Evolutionary conservation across 2,329 filamentous ascomycete genomes (phyloP), one percentile per base, ranked within the genome.

Genomic region (Aspergillus fischeri): DNA sequence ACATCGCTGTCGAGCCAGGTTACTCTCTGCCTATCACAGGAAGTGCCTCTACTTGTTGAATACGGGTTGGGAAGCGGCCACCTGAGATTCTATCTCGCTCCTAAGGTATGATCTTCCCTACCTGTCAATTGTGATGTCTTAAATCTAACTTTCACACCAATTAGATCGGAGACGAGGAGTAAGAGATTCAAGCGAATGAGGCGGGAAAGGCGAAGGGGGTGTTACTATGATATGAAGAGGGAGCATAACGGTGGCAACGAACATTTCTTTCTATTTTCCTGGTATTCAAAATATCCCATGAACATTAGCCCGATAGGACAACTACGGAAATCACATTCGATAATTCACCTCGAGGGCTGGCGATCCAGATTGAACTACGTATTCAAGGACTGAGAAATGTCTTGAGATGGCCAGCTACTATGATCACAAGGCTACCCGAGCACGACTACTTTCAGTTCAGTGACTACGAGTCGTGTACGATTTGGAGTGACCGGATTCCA

Each of bases 31-130:
- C 84, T 99, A 66, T 97, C 93, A 53, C 92, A 92, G 77, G 94
- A 99, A 78, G 93, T 99, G 52, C 94, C 94, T 28, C 86, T 99
- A 65, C 82, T 97, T 67, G 94, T 99, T 48, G 94, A 99, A 81
- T 99, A 97, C 77, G 81, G 80, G 55, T 78, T 97, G 60, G 82
- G 90, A 64, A 91, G 86, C 80, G 94, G 91, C 76, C 94, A 94
- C 77, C 79, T 99, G 77, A 86, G 93, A 71, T 99, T 97, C 85
- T 99, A 97, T 79, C 86, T 99, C 68, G 94, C 94, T 64, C 94
- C 94, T 64, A 99, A 99, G 92, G 94, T 94, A 79, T 59, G 83
- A 62, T 52, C 51, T 38, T 48, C 29, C 55, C 41, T 32, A 9
- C 14, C 29, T 41, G 2, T 53, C 32, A 49, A 51, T 42, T 21